Percentiles rank a stretch among this genome's conserved stretches.
Conservation (phyloP, 495 filamentous ascomycete genomes). For the Penicillium pancosmium region DNA sequence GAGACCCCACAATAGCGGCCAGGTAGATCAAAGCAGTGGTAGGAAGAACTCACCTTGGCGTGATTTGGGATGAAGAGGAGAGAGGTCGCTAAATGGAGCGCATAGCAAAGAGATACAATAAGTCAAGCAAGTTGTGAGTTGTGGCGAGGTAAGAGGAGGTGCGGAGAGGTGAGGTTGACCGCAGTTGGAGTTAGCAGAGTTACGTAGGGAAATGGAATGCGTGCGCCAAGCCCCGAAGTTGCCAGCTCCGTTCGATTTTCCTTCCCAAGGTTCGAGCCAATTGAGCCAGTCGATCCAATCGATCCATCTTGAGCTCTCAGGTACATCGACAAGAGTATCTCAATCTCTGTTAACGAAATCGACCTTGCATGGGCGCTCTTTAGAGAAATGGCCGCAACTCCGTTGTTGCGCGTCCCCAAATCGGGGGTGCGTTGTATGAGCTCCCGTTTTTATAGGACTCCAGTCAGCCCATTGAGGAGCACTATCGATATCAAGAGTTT, state of each 20-base stretch:
- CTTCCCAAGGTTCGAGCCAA: slow-evolving; percentile 4
- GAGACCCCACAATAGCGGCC: slow-evolving; percentile 29
- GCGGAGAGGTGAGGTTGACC: slow-evolving; percentile 9
- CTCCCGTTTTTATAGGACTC: slow-evolving; percentile 22
- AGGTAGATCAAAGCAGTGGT: slow-evolving; percentile 15
- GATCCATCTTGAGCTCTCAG: not conserved
- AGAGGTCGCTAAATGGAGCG: slow-evolving; percentile 7
- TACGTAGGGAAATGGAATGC: slow-evolving; percentile 21
- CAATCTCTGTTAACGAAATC: slow-evolving; percentile 1
- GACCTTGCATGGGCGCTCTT: not conserved
- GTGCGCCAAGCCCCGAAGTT: slow-evolving; percentile 23
- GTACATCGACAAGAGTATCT: slow-evolving; percentile 6
- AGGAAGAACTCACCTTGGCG: slow-evolving; percentile 17
- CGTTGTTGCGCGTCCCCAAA: slow-evolving; percentile 37
- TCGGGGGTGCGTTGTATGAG: slow-evolving; percentile 32
- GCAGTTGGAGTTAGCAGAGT: slow-evolving; percentile 5
- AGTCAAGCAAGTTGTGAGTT: slow-evolving; percentile 1
- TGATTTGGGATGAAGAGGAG: slow-evolving; percentile 10
- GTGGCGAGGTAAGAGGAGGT: slow-evolving; percentile 3
- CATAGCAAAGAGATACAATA: slow-evolving; percentile 15
- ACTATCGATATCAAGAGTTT: slow-evolving; percentile 11
- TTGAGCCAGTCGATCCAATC: slow-evolving; percentile 4
- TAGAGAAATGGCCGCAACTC: slow-evolving; percentile 38
- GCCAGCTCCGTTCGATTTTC: slow-evolving; percentile 19
- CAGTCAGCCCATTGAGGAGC: slow-evolving; percentile 14